Conservation (phyloP, 108 stramenopile species). For the Fragilaria radians region DNA sequence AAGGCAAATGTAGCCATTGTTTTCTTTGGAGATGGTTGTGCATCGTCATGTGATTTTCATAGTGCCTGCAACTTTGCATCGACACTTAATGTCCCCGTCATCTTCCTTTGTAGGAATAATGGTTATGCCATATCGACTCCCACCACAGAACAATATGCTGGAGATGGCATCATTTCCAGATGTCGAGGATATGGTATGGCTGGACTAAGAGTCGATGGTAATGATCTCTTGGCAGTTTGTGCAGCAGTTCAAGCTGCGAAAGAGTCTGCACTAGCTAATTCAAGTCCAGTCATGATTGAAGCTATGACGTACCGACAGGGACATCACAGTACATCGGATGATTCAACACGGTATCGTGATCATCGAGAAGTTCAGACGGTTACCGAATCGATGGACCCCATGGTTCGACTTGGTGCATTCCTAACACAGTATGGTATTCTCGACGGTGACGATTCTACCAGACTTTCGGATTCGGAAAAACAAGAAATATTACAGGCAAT, state of each 20-base stretch:
- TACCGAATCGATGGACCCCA: constrained; percentile 61
- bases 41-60: constrained; percentile 95
- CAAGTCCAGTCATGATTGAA: constrained; percentile 90
- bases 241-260: constrained; percentile 83
- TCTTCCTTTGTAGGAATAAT: constrained; percentile 98
- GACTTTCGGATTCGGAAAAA: constrained; percentile 68
- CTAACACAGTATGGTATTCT: constrained; percentile 67
- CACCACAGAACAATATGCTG: constrained; percentile 89
- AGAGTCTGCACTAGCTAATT: constrained; percentile 53
- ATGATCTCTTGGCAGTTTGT: constrained; percentile 92
- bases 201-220: constrained; percentile 96
- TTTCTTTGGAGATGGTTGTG: constrained; percentile 97
- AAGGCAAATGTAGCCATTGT: constrained; percentile 50
- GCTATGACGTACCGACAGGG: constrained; percentile 97
- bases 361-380: constrained; percentile 67
- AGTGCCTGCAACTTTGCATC: constrained; percentile 94
- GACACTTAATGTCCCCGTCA: constrained; percentile 82
- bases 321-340: constrained; percentile 97
- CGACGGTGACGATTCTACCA: constrained; percentile 41
- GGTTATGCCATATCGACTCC: constrained; percentile 98
- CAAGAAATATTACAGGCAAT: constrained; percentile 78
- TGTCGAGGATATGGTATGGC: constrained; percentile 95
- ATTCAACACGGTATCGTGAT: constrained; percentile 85
- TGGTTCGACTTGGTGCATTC: constrained; percentile 68
- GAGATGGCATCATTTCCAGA: constrained; percentile 92